A percentile compares a stretch with the other conserved stretches of the same genome.
These are phyloP conservation scores for Phytophthora sojae DNA, from an alignment of 352 stramenopile species.

Conservation along the genomic window DNA sequence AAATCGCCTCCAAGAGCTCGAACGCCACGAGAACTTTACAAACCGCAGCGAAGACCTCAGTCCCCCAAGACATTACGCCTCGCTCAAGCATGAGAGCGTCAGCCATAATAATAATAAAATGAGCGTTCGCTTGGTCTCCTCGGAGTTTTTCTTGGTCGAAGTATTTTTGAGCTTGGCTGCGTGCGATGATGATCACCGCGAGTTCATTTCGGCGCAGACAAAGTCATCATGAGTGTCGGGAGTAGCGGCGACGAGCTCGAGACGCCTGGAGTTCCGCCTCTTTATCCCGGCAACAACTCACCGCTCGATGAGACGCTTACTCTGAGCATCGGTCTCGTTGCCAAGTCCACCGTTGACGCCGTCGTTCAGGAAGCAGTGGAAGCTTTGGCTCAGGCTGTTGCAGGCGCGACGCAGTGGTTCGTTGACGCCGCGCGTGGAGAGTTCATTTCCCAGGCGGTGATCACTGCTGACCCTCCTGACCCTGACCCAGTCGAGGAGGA, in stretches of 20 bases:
- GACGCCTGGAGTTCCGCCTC: slow-evolving; percentile 11
- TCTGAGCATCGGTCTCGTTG: slow-evolving; percentile 15
- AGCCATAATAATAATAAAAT: slow-evolving; percentile 23
- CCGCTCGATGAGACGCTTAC: slow-evolving; percentile 10
- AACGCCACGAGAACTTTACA: slow-evolving; percentile 23
- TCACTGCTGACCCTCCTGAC: neutral
- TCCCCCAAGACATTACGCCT: slow-evolving; percentile 40
- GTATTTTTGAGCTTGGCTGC: slow-evolving; percentile 31
- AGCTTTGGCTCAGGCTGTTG: slow-evolving; percentile 24
- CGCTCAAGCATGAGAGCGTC: slow-evolving; percentile 7
- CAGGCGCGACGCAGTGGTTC: slow-evolving; percentile 28
- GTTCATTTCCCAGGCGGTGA: slow-evolving; percentile 25
- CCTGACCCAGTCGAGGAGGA: neutral
- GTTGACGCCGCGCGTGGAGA: slow-evolving; percentile 14
- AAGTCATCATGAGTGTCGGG: slow-evolving; percentile 9
- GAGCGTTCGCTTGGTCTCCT: neutral
- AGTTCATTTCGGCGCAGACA: slow-evolving; percentile 24
- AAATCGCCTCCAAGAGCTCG: slow-evolving; percentile 17
- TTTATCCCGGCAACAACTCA: slow-evolving; percentile 9
- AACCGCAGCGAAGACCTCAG: slow-evolving; percentile 19
- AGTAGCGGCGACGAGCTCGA: slow-evolving; percentile 1
- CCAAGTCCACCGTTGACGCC: slow-evolving; percentile 13
- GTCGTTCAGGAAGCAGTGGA: slow-evolving; percentile 21
- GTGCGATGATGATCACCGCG: slow-evolving; percentile 16
- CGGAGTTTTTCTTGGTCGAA: slow-evolving; percentile 6